Conservation (phyloP, 208 protist genomes). For the Chromosphaera perkinsii region DNA sequence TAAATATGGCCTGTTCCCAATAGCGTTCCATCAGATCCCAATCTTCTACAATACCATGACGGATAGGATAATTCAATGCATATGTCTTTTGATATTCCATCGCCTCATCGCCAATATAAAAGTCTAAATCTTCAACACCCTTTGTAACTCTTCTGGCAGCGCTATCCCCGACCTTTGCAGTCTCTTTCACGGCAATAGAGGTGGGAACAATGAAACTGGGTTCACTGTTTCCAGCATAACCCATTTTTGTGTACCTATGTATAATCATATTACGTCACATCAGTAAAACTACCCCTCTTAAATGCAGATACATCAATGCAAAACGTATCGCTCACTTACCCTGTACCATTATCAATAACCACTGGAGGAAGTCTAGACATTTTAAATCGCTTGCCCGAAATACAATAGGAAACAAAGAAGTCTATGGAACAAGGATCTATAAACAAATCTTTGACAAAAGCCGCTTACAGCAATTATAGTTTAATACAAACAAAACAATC, state of each 20-base stretch:
- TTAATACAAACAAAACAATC: too few species aligned
- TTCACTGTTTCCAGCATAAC: constrained; percentile 88
- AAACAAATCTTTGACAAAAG: too few species aligned
- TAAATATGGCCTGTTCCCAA: constrained; percentile 93
- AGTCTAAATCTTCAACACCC: constrained; percentile 78
- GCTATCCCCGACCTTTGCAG: neutral
- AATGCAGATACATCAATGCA: constrained; percentile 6
- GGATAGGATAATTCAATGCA: constrained; percentile 72
- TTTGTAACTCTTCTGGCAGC: constrained; percentile 20
- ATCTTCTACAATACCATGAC: constrained; percentile 80
- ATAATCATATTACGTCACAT: neutral
- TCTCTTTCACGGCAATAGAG: constrained; percentile 66
- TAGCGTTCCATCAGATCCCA: constrained; percentile 95
- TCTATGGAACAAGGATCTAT: too few species aligned
- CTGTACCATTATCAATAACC: constrained; percentile 96
- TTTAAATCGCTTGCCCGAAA: constrained; percentile 34
- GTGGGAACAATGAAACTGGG: constrained; percentile 90
- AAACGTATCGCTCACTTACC: constrained; percentile 43
- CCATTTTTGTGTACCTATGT: constrained; percentile 91
- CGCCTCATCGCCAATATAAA: constrained; percentile 89
- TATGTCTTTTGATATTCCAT: constrained; percentile 51
- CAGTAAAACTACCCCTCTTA: neutral
- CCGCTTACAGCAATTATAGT: too few species aligned
- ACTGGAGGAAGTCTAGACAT: constrained; percentile 69
- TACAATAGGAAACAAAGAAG: too few species aligned